A percentile compares a stretch with the other conserved stretches of the same genome.
Evolutionary conservation across 1,139 yeast genomes (phyloP).

Genomic region (Yamadazyma pseudoaaseri): DNA sequence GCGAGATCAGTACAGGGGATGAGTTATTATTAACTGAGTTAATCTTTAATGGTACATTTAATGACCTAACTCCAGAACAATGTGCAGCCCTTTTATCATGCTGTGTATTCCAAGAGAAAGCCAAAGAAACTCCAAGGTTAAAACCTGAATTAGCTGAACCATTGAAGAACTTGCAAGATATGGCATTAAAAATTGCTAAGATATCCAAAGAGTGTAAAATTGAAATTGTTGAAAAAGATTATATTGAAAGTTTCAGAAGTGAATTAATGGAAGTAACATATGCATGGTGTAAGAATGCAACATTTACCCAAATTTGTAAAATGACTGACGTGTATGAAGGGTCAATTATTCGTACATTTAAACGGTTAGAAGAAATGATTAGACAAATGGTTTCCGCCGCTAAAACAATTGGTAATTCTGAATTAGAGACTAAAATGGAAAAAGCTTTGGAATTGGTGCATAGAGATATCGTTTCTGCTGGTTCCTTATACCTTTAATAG

Average conservation of each 20-base stretch:
- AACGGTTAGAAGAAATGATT: slow-evolving; percentile 88
- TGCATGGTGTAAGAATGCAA: slow-evolving; percentile 96
- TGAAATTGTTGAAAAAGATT: slow-evolving; percentile 86
- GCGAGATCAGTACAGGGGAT: slow-evolving; percentile 95
- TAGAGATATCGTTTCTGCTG: slow-evolving; percentile 96
- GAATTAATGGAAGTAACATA: slow-evolving; percentile 96
- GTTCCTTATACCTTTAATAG: slow-evolving; percentile 71
- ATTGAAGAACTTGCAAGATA: slow-evolving; percentile 77
- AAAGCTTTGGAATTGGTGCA: slow-evolving; percentile 81
- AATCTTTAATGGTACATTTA: slow-evolving; percentile 92
- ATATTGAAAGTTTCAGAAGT: slow-evolving; percentile 84
- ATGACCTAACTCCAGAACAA: slow-evolving; percentile 82
- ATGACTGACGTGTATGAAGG: slow-evolving; percentile 99
- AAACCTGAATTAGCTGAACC: slow-evolving; percentile 91
- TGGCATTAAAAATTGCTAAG: slow-evolving; percentile 88
- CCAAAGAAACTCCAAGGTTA: slow-evolving; percentile 82
- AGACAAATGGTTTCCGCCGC: slow-evolving; percentile 90
- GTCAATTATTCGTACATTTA: slow-evolving; percentile 87
- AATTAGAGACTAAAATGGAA: slow-evolving; percentile 85
- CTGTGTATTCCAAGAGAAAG: slow-evolving; percentile 95
- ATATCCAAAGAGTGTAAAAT: slow-evolving; percentile 86
- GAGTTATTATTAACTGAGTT: slow-evolving; percentile 86
- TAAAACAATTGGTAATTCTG: slow-evolving; percentile 86
- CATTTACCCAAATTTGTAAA: slow-evolving; percentile 94
- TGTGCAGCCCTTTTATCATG: slow-evolving; percentile 90